Percentiles rank a stretch among this genome's conserved stretches.
These are phyloP conservation scores for Lactifluus hygrophoroides DNA, from an alignment of 768 basidiomycete genomes.

Conservation along the genomic window DNA sequence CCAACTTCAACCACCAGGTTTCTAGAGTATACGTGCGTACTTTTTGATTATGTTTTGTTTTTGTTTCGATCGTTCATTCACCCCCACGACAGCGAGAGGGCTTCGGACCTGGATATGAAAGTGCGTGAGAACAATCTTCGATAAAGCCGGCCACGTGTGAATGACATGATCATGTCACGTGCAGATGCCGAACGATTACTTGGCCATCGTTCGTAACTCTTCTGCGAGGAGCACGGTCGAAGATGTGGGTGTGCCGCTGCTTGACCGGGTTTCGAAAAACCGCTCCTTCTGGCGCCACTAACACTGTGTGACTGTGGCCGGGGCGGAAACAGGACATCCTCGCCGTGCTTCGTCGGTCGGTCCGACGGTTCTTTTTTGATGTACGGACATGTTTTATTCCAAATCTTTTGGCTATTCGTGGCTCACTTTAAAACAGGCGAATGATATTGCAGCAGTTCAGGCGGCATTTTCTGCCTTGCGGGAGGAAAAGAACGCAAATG, in stretches of 20 bases:
- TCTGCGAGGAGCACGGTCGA: not conserved
- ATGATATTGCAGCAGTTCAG: constrained; percentile 1
- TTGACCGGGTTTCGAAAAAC: not conserved
- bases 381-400: not conserved
- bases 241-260: not conserved
- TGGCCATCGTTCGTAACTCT: not conserved
- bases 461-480: not conserved
- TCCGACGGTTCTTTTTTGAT: constrained; percentile 9
- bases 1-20: not conserved
- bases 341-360: constrained; percentile 6
- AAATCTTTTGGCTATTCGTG: not conserved
- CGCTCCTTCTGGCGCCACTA: not conserved
- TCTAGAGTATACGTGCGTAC: not conserved
- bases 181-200: constrained; percentile 8
- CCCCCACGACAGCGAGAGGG: not conserved
- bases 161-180: not conserved
- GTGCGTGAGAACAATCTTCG: not conserved
- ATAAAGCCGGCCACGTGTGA: too few species aligned
- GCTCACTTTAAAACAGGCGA: constrained; percentile 6
- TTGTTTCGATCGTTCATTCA: not conserved
- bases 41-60: too few species aligned
- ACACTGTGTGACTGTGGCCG: not conserved
- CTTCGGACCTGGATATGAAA: not conserved
- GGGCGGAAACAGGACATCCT: not conserved
- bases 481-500: not conserved